Evolutionary conservation across 2,329 filamentous ascomycete genomes (phyloP), one percentile per base, ranked within the genome.

Genomic region (Nemania sp.): DNA sequence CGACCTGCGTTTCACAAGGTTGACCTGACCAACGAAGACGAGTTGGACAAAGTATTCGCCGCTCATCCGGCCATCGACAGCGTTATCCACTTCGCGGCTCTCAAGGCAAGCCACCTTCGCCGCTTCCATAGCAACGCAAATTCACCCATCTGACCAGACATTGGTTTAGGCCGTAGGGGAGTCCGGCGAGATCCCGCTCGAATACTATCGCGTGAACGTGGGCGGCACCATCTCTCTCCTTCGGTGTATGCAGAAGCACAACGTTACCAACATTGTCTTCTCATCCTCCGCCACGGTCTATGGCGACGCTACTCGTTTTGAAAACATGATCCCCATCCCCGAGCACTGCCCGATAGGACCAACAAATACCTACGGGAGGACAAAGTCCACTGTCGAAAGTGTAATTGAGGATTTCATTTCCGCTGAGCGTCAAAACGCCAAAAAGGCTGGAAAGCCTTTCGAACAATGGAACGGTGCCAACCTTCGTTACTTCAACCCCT

Each of bases 191-290:
- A 95, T 91, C 60, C 94, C 94, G 40, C 85, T 97, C 69, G 92
- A 97, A 76, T 99, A 99, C 84, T 99, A 97, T 81, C 84, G 89
- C 66, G 90, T 96, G 79, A 99, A 99, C 72, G 94, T 97, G 57
- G 88, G 88, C 70, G 95, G 94, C 73, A 94, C 91, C 66, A 86
- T 99, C 67, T 81, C 86, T 65, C 88, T 99, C 42, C 83, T 99
- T 59, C 83, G 86, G 61, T 86, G 86, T 68, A 97, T 99, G 91
- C 82, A 84, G 70, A 86, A 86, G 73, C 85, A 97, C 80, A 88
- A 93, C 75, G 92, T 99, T 64, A 84, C 84, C 76, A 97, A 96
- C 80, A 94, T 99, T 68, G 94, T 99, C 75, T 99, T 99, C 79
- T 97, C 93, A 57, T 97, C 91, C 59, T 97, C 92, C 1, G 94